These are phyloP conservation scores for Brasenia schreberi DNA, from an alignment of 164 flowering plant genomes.

Conservation along the genomic window DNA sequence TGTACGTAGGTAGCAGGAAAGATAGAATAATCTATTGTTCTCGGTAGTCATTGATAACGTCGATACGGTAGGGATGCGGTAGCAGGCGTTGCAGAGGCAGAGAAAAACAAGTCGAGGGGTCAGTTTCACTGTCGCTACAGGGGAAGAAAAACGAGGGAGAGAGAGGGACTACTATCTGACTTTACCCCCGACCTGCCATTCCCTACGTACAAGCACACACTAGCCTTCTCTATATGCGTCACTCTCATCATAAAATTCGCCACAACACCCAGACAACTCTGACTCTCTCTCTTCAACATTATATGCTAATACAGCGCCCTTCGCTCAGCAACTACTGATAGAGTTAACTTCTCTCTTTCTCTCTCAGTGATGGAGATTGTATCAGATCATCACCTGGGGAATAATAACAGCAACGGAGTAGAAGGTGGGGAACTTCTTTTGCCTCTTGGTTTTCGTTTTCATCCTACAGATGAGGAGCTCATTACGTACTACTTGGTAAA, in stretches of 20 bases:
- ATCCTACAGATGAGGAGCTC: slow-evolving; percentile 54
- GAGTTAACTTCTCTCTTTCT: too few relatives aligned
- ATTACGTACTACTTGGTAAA: slow-evolving; percentile 27
- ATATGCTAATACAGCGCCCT: too few relatives aligned
- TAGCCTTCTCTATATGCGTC: background rate
- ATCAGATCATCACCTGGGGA: background rate
- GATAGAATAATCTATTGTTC: background rate
- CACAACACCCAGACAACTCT: background rate
- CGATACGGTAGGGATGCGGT: background rate
- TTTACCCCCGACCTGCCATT: background rate
- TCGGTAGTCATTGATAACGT: background rate
- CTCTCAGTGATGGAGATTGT: background rate
- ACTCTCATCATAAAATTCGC: background rate
- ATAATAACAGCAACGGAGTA: background rate
- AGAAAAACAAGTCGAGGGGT: background rate
- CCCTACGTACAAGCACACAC: background rate
- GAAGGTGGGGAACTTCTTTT: slow-evolving; percentile 20
- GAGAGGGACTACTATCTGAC: background rate
- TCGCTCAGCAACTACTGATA: too few relatives aligned
- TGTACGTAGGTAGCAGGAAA: background rate
- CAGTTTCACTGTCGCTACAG: background rate
- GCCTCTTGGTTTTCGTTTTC: slow-evolving; percentile 56
- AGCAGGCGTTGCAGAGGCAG: background rate
- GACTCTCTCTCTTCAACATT: background rate
- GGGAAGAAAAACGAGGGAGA: background rate